phyloP scores from a whole-genome alignment of 208 protist genomes.

The Trichomonas tenax region DNA sequence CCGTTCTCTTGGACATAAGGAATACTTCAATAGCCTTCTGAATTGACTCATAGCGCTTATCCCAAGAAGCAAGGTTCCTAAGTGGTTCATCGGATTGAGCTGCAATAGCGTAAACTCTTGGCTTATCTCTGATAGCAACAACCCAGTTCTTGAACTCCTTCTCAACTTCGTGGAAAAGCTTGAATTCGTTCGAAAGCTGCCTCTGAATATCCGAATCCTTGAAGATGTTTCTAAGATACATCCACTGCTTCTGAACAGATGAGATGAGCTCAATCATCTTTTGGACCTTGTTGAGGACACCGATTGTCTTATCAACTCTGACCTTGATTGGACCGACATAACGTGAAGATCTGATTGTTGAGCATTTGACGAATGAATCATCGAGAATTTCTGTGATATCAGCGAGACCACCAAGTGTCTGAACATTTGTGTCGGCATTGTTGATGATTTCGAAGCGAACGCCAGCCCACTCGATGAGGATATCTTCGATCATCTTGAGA shows the following conservation, averaged over 20 bases:
- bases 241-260: not conserved
- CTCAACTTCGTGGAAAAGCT: slow-evolving; percentile 31
- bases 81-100: not conserved
- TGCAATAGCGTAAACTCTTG: not conserved
- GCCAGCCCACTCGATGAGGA: not conserved
- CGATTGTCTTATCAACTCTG: slow-evolving; percentile 44
- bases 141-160: slow-evolving; percentile 42
- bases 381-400: not conserved
- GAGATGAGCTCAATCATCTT: slow-evolving; percentile 22
- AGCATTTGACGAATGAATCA: not conserved
- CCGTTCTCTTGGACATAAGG: slow-evolving; percentile 50
- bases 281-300: slow-evolving; percentile 30
- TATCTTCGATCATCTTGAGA: not conserved
- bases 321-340: not conserved
- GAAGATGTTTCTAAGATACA: not conserved
- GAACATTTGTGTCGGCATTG: not conserved
- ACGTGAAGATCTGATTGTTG: not conserved
- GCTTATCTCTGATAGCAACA: not conserved
- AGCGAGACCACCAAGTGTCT: not conserved
- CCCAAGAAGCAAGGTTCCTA: slow-evolving; percentile 23
- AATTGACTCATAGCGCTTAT: slow-evolving; percentile 71
- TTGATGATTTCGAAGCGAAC: not conserved
- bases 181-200: not conserved
- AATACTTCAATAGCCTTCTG: slow-evolving; percentile 84
- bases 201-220: not conserved